Evolutionary conservation across 257 asterid genomes (phyloP).

Genomic region (Voacanga thouarsii): DNA sequence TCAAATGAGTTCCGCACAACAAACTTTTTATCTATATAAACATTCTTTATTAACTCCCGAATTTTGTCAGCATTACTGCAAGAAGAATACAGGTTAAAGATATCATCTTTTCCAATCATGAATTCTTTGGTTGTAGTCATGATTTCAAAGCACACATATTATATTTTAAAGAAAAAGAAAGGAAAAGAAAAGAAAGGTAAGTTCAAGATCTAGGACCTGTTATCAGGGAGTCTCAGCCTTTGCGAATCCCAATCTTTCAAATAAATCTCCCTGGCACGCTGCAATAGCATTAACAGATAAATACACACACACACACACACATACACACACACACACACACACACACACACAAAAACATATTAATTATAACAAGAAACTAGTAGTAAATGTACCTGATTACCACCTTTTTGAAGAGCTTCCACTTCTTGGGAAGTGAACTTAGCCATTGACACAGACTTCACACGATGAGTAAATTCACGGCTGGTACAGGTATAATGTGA

Average conservation of each 20-base stretch:
- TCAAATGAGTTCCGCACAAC: constrained; percentile 50
- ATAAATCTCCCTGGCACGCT: constrained; percentile 91
- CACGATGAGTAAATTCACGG: constrained; percentile 99
- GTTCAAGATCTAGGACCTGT: constrained; percentile 49
- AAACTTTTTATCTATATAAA: constrained; percentile 61
- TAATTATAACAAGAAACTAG: neutral
- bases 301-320: neutral
- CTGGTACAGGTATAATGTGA: constrained; percentile 44
- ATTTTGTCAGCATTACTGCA: constrained; percentile 82
- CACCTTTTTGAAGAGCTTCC: constrained; percentile 93
- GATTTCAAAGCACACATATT: neutral
- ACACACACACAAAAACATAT: neutral
- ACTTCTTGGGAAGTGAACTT: constrained; percentile 89
- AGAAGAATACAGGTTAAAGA: constrained; percentile 17
- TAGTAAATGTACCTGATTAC: constrained; percentile 72
- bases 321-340: neutral
- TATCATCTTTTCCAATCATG: neutral
- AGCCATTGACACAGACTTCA: constrained; percentile 96
- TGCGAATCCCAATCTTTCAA: constrained; percentile 73
- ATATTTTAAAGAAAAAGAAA: neutral
- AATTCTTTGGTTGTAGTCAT: neutral
- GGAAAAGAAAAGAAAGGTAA: neutral
- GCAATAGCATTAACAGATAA: constrained; percentile 26
- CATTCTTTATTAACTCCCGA: constrained; percentile 68
- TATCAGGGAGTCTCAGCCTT: constrained; percentile 67